phyloP scores from a whole-genome alignment of 345 rosid species.

The Aethionema arabicum region DNA sequence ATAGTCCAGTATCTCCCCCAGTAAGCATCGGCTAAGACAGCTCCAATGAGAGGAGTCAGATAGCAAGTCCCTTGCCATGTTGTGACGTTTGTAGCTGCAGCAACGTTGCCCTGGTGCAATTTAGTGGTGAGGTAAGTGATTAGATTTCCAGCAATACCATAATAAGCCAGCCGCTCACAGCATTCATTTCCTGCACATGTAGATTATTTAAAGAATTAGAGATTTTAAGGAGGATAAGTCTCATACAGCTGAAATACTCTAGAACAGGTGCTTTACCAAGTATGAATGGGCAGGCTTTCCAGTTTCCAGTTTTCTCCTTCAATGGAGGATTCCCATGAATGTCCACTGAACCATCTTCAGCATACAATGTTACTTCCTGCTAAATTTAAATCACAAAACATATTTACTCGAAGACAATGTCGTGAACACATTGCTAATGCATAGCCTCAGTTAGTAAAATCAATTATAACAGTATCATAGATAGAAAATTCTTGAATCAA shows the following conservation, averaged over 20 bases:
- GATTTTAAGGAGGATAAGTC: neutral
- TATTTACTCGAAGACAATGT: constrained; percentile 1
- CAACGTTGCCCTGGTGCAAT: constrained; percentile 82
- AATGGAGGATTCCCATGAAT: constrained; percentile 66
- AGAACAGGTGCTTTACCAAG: constrained; percentile 46
- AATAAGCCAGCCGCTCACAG: constrained; percentile 91
- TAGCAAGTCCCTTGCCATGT: constrained; percentile 95
- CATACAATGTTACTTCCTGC: constrained; percentile 49
- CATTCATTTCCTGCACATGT: constrained; percentile 71
- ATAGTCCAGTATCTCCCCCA: constrained; percentile 99
- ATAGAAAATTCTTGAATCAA: constrained; percentile 1
- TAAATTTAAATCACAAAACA: constrained; percentile 31
- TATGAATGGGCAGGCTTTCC: constrained; percentile 98
- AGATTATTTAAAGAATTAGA: neutral
- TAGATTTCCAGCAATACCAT: constrained; percentile 85
- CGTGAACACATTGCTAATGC: neutral
- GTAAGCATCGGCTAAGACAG: constrained; percentile 86
- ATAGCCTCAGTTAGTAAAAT: neutral
- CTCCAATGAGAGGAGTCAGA: constrained; percentile 90
- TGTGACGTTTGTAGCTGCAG: constrained; percentile 85
- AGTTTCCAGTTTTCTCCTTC: constrained; percentile 79
- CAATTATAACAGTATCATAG: neutral
- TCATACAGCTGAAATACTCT: neutral
- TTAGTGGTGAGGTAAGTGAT: constrained; percentile 81
- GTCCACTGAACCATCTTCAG: constrained; percentile 96